phyloP scores from a whole-genome alignment of 78 protist species.

The Neovahlkampfia damariscottae region DNA sequence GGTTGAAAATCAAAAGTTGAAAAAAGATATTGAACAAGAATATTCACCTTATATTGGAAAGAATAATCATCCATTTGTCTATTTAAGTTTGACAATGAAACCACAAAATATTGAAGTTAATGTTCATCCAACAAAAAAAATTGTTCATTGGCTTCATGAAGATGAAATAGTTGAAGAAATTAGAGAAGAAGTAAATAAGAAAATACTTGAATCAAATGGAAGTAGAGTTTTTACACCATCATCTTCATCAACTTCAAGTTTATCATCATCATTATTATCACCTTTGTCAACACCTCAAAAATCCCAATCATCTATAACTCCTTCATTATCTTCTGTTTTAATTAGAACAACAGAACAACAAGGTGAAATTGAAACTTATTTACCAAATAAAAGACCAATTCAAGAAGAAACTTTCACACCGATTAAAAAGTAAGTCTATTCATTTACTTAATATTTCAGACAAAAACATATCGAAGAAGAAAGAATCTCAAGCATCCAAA shows the following conservation, averaged over 20 bases:
- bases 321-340: slow-evolving; percentile 1
- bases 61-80: slow-evolving; percentile 62
- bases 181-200: background rate
- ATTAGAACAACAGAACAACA: background rate
- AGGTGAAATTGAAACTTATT: background rate
- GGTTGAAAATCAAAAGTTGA: slow-evolving; percentile 60
- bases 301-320: too few relatives aligned
- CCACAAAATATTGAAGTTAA: slow-evolving; percentile 86
- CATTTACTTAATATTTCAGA: background rate
- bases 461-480: background rate
- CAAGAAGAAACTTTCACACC: background rate
- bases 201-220: background rate
- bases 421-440: background rate
- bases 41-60: slow-evolving; percentile 62
- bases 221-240: background rate
- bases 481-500: background rate
- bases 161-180: slow-evolving; percentile 22
- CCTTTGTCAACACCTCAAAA: too few relatives aligned
- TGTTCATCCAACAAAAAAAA: slow-evolving; percentile 94
- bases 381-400: background rate
- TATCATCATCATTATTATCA: too few relatives aligned
- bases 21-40: slow-evolving; percentile 39
- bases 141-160: slow-evolving; percentile 55
- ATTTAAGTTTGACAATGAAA: slow-evolving; percentile 43
- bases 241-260: background rate